phyloP scores from a whole-genome alignment of 129 eudicot genomes.

The Chrysanthemum makinoi region DNA sequence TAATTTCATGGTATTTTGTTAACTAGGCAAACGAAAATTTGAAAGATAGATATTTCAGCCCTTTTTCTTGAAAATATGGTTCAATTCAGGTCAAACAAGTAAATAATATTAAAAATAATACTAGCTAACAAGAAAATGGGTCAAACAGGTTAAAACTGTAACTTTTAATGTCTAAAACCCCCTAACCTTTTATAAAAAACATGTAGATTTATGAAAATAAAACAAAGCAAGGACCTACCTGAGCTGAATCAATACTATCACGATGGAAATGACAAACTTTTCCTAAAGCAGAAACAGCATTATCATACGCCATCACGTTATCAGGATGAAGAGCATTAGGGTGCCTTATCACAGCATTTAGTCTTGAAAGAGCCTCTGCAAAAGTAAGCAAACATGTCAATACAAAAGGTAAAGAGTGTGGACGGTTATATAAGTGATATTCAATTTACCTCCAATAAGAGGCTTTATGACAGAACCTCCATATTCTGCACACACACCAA shows the following conservation, averaged over 20 bases:
- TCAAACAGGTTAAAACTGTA: too few relatives aligned
- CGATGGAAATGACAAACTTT: slow-evolving; percentile 87
- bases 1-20: too few relatives aligned
- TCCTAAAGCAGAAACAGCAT: slow-evolving; percentile 98
- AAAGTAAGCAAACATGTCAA: slow-evolving; percentile 12
- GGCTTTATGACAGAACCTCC: slow-evolving; percentile 78
- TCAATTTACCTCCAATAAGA: slow-evolving; percentile 58
- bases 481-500: slow-evolving; percentile 88
- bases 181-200: too few relatives aligned
- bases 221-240: slow-evolving; percentile 39
- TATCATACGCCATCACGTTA: slow-evolving; percentile 92
- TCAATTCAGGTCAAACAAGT: too few relatives aligned
- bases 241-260: slow-evolving; percentile 75
- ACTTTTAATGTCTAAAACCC: too few relatives aligned
- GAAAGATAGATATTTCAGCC: too few relatives aligned
- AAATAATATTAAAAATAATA: too few relatives aligned
- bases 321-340: slow-evolving; percentile 80
- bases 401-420: background rate
- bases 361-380: slow-evolving; percentile 88
- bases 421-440: background rate
- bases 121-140: too few relatives aligned
- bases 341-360: slow-evolving; percentile 69
- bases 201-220: background rate
- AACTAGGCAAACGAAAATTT: too few relatives aligned
- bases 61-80: too few relatives aligned